Evolutionary conservation across 257 asterid species (phyloP), one percentile per base, ranked within the genome.

Genomic region (Anisodus tanguticus): DNA sequence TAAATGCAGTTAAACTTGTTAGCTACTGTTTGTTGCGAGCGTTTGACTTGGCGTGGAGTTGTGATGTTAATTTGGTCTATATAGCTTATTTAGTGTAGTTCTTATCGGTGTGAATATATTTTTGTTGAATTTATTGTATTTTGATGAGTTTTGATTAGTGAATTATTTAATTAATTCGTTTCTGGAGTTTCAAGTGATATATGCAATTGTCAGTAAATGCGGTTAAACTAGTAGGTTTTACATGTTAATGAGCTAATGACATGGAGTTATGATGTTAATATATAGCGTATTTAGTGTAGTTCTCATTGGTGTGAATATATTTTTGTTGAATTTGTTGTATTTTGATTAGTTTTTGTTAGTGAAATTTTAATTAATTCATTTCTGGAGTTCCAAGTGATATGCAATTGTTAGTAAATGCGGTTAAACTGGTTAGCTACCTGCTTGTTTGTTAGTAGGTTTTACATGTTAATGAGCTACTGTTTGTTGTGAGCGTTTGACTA

Each of bases 371-470:
- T 63, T 80, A 39, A 51, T 80, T 31, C 35, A 31, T 39, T 31
- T 41, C 49, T 37, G 83, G 72, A 80, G 41, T 26, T 57, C n/a
- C 11, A 57, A 41, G 83, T 13, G n/a, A 66, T 3, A n/a, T 72
- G 80, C 10, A 47, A 19, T 72, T 72, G n/a, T 72, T 8, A 9
- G 39, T 45, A 72, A 72, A 47, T 72, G 80, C 41, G 17, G 31
- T 72, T 9, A 13, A 45, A 5, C 0, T 71, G 13, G 58, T 19
- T 71, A 45, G 57, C 7, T 71, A 43, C 7, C 53, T n/a, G 58
- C 57, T 70, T 70, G 79, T 70, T 70, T 45, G 78, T 43, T 72
- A 72, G 80, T 47, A 72, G 80, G 59, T 72, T 45, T n/a, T 72
- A 47, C 59, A 6, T 45, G 41, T 45, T 19, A 74, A 74, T 74